Evolutionary conservation across 1,284 basidiomycete species (phyloP), one percentile per base, ranked within the genome.

Genomic region (Rhodotorula mucilaginosa): DNA sequence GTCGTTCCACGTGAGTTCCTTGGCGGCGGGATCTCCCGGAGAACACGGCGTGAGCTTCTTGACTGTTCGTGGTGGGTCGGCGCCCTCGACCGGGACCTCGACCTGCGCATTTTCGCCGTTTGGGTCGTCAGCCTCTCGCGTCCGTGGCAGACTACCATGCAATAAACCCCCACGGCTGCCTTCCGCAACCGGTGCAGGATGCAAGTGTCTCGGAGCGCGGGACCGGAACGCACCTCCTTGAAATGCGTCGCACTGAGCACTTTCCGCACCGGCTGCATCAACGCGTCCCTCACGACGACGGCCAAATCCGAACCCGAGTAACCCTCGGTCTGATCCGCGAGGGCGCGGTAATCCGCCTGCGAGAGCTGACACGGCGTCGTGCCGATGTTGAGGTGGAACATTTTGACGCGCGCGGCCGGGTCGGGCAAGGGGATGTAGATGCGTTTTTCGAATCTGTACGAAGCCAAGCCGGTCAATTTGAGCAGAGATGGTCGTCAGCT

Each of bases 231-330:
- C 57, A 85, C 83, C 79, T 83, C 81, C 72, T 94, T 95, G 84
- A 99, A 99, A 82, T 99, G 96, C 3, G 95, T 97, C 1, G 97
- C 94, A 39, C 89, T 88, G 58, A 98, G 87, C 57, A 99, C 93
- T 81, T 98, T 99, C 68, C 97, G 88, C 31, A 99, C 93, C 1
- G 97, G 96, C 81, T 99, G 95, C 96, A 99, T 99, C 70, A 99
- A 85, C 1, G 96, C 96, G 79, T 99, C 97, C 70, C 95, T 90
- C 15, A 99, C 96, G 62, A 97, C 86, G 71, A 97, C 91, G 2
- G 94, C 89, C 72, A 99, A 94, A 84, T 99, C 96, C 19, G 93
- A 95, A 18, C 96, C 96, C 48, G 93, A 93, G 72, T 79, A 89
- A 86, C 95, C 95, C 29, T 97, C 92, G 1, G 96, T 98, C 79